Evolutionary conservation across 345 rosid genomes (phyloP).

Genomic region (Salix brachista): DNA sequence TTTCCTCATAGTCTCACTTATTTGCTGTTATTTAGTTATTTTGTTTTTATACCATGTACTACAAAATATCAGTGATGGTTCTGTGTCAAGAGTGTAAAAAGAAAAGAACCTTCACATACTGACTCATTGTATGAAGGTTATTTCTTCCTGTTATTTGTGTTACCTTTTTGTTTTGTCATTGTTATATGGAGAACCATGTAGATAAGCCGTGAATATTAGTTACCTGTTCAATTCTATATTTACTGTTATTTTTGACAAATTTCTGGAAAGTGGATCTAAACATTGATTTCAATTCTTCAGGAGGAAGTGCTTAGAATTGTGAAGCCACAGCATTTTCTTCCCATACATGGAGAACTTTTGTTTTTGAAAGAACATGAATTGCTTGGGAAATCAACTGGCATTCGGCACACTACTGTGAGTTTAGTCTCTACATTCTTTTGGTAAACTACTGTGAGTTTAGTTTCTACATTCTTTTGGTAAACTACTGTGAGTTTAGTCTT

Average conservation of each 20-base stretch:
- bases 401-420: constrained; percentile 90
- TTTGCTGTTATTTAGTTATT: neutral
- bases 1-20: constrained; percentile 1
- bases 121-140: neutral
- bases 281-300: constrained; percentile 37
- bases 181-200: neutral
- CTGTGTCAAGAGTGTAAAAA: neutral
- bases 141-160: neutral
- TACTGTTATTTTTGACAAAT: neutral
- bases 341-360: constrained; percentile 95
- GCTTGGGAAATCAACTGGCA: constrained; percentile 90
- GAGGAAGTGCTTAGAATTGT: constrained; percentile 94
- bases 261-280: constrained; percentile 3
- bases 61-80: neutral
- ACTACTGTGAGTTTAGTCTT: constrained; percentile 56
- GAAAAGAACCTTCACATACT: neutral
- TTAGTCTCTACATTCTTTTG: neutral
- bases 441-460: neutral
- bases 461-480: neutral
- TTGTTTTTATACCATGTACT: neutral
- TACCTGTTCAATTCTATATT: neutral
- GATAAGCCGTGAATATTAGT: neutral
- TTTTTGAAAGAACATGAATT: constrained; percentile 95
- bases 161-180: neutral
- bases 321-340: constrained; percentile 97